Percentiles rank a stretch among this genome's conserved stretches.
Conservation (phyloP, 768 basidiomycete species). For the Naganishia onofrii region DNA sequence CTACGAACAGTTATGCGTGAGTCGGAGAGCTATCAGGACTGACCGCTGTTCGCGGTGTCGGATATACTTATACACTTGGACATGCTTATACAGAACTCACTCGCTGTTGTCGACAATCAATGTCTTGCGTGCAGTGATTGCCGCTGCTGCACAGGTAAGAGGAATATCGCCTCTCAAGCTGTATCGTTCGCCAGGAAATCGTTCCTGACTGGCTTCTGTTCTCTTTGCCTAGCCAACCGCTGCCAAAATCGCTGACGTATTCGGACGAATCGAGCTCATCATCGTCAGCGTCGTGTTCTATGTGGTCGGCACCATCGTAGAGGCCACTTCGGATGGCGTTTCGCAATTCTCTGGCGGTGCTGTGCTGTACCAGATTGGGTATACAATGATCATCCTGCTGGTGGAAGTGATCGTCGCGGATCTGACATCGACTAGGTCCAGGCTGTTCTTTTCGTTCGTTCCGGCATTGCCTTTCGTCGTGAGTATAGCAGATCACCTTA, state of each 20-base stretch:
- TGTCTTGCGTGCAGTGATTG: slow-evolving; percentile 43
- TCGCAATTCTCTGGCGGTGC: slow-evolving; percentile 47
- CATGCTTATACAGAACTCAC: slow-evolving; percentile 22
- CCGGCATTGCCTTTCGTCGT: slow-evolving; percentile 44
- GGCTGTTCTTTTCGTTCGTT: slow-evolving; percentile 47
- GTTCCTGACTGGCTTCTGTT: slow-evolving; percentile 26
- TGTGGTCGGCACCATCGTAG: slow-evolving; percentile 47
- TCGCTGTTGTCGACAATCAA: slow-evolving; percentile 46
- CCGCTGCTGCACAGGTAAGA: slow-evolving; percentile 38
- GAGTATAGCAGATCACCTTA: background rate
- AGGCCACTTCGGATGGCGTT: slow-evolving; percentile 39
- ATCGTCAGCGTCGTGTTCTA: slow-evolving; percentile 45
- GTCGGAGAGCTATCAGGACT: no score
- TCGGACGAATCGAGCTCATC: slow-evolving; percentile 46
- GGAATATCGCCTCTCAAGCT: background rate
- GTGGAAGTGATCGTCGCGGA: slow-evolving; percentile 51
- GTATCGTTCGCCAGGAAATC: background rate
- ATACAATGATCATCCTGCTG: slow-evolving; percentile 40
- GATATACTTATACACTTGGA: background rate
- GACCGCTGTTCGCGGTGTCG: no score
- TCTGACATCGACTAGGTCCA: slow-evolving; percentile 39
- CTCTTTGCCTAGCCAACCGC: slow-evolving; percentile 30
- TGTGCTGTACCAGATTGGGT: slow-evolving; percentile 47
- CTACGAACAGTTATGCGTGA: slow-evolving; percentile 14
- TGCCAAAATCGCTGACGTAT: slow-evolving; percentile 45